Conservation (phyloP, 1,284 basidiomycete genomes). For the Sparassis latifolia region DNA sequence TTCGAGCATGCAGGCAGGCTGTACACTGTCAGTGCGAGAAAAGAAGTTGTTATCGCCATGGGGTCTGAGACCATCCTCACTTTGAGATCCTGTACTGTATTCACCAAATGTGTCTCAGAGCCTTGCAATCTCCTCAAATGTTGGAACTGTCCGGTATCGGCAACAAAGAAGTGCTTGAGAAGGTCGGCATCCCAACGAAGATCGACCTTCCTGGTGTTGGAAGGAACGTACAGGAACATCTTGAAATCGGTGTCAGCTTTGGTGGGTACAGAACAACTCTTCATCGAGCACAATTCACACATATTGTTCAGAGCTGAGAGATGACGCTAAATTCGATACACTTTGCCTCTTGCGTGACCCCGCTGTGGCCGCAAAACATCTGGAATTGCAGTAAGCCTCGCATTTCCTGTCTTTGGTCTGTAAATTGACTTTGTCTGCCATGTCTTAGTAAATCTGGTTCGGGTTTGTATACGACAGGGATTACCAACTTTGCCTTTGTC, state of each 20-base stretch:
- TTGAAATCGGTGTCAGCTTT: slow-evolving; percentile 21
- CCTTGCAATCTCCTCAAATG: slow-evolving; percentile 38
- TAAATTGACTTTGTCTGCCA: slow-evolving; percentile 14
- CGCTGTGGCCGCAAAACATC: slow-evolving; percentile 18
- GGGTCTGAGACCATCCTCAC: slow-evolving; percentile 20
- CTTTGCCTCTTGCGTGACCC: slow-evolving; percentile 26
- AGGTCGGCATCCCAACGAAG: slow-evolving; percentile 31
- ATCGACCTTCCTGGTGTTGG: slow-evolving; percentile 43
- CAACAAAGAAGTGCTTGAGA: slow-evolving; percentile 30
- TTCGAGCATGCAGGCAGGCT: slow-evolving; percentile 61
- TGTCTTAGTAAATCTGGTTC: slow-evolving; percentile 21
- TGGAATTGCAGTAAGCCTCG: slow-evolving; percentile 27
- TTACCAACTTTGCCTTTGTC: slow-evolving; percentile 22
- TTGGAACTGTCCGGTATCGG: slow-evolving; percentile 48
- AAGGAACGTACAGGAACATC: slow-evolving; percentile 44
- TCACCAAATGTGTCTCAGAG: slow-evolving; percentile 10
- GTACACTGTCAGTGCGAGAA: slow-evolving; percentile 17
- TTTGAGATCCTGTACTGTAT: not conserved
- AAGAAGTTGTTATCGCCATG: slow-evolving; percentile 36
- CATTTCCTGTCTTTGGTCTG: slow-evolving; percentile 22
- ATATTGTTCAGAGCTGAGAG: slow-evolving; percentile 20
- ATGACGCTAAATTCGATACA: slow-evolving; percentile 23
- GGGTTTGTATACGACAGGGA: slow-evolving; percentile 24
- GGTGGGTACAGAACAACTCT: slow-evolving; percentile 9
- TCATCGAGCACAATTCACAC: not conserved